Base-by-base conservation (phyloP, 495 filamentous ascomycete genomes). In the Astrocystis sublimbata region DNA sequence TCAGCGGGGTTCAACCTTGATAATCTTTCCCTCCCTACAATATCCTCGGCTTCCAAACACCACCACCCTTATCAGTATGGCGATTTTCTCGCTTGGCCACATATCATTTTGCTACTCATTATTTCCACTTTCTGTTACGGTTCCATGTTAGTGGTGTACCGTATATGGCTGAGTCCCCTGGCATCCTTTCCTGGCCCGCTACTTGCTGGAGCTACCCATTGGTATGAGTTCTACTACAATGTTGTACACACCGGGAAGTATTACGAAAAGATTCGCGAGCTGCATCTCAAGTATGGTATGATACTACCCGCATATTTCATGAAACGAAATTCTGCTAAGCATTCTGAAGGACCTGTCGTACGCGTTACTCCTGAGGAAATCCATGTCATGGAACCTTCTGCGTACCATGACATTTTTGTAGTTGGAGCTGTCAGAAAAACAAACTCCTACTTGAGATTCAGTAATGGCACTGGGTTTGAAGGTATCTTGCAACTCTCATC, bases 101-200 rank as follows among this genome's bases (percentile, higher is more conserved):
- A 12, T 26, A 6, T 26, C 17, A 38, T 36, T 40, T 3, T 53
- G 5, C 50, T 53, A 0, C 6, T 40, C 17, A 23, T 4, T 9
- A 5, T 3, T 7, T 36, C 9, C 6, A n/a, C 33, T 6, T 24
- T 53, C 13, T 21, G 6, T 9, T 53, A 53, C 50, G 19, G 17
- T 40, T 36, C 60, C 36, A 59, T 47, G 42, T n/a, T 63, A 1
- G 62, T 23, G 7, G 36, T 82, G 36, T 83, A 83, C 60, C 75
- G 80, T 21, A 58, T 84, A 6, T 81, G 75, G 54, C 77, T 85
- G 62, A 75, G 78, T 31, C 83, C 83, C 13, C 61, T 85, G 6
- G 63, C 74, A 15, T 65, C 74, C 9, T 74, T 87, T 43, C 83
- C 81, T 0, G 82, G 83, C 1, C 80, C 80, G 1, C 76, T 71